phyloP scores from a whole-genome alignment of 2,329 filamentous ascomycete genomes.

The Trichoderma lentiforme region DNA sequence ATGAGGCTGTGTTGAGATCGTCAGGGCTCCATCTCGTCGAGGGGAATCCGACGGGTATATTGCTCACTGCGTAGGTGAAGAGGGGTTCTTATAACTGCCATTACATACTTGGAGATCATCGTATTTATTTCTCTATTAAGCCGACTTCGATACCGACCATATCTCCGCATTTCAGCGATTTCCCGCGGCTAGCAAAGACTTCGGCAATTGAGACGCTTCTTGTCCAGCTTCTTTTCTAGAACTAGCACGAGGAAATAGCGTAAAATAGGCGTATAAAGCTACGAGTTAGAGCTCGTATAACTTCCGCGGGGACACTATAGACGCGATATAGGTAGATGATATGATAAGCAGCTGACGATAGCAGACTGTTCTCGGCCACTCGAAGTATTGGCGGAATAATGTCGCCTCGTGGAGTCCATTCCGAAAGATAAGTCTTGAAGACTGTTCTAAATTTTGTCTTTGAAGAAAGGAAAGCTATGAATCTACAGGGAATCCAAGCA shows the following conservation, averaged over 20 bases:
- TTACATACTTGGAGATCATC: neutral
- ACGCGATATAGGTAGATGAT: neutral
- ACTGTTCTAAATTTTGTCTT: neutral
- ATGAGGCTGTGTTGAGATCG: neutral
- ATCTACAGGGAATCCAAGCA: neutral
- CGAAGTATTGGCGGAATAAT: neutral
- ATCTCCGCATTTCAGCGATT: conserved; percentile 1
- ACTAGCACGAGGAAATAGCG: neutral
- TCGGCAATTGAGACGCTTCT: neutral
- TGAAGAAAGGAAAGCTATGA: neutral
- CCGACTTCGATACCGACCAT: neutral
- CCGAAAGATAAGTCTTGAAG: neutral
- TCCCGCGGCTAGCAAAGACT: neutral
- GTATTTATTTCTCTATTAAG: neutral
- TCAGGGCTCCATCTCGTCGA: neutral
- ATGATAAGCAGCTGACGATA: neutral
- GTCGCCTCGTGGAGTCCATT: neutral
- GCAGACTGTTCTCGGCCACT: neutral
- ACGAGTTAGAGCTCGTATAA: neutral
- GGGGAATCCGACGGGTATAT: conserved; percentile 9
- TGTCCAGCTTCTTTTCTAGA: neutral
- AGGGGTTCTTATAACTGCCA: neutral
- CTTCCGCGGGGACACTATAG: neutral
- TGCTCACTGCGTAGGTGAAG: neutral
- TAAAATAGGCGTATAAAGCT: neutral